These are phyloP conservation scores for Pancytospora epiphaga DNA, from an alignment of 371 early-diverging fungal species.

Conservation along the genomic window DNA sequence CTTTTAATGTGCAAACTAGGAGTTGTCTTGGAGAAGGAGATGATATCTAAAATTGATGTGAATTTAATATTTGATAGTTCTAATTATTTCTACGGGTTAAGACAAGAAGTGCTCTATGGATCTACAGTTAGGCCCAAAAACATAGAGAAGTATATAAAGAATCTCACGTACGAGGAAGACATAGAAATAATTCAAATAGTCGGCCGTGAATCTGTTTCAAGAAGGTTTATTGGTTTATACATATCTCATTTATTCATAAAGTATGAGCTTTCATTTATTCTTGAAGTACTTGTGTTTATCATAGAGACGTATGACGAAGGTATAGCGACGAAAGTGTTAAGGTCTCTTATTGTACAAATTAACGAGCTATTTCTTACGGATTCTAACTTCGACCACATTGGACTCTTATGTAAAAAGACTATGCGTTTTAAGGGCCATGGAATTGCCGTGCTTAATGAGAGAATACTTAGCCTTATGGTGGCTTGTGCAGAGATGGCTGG, in stretches of 20 bases:
- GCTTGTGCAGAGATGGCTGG: background rate
- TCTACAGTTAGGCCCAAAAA: background rate
- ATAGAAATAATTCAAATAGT: background rate
- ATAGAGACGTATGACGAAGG: background rate
- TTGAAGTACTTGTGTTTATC: background rate
- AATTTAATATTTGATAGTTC: no score
- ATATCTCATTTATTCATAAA: background rate
- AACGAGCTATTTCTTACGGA: background rate
- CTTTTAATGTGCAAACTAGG: no score
- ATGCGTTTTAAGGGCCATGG: background rate
- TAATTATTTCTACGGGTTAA: no score
- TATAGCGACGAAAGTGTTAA: background rate
- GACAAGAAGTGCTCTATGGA: no score
- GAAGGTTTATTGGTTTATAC: background rate
- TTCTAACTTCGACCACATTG: background rate
- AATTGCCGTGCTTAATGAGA: background rate
- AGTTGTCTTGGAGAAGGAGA: no score
- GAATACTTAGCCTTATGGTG: background rate
- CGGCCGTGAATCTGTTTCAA: background rate
- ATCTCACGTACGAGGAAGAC: background rate
- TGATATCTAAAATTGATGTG: no score
- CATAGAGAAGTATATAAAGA: background rate
- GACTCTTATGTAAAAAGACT: background rate
- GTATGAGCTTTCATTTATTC: conserved; percentile 3
- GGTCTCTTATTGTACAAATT: background rate